A percentile compares a stretch with the other conserved stretches of the same genome.
These are phyloP conservation scores for Tetracladium marchalianum DNA, from an alignment of 495 filamentous ascomycete species.

Conservation along the genomic window DNA sequence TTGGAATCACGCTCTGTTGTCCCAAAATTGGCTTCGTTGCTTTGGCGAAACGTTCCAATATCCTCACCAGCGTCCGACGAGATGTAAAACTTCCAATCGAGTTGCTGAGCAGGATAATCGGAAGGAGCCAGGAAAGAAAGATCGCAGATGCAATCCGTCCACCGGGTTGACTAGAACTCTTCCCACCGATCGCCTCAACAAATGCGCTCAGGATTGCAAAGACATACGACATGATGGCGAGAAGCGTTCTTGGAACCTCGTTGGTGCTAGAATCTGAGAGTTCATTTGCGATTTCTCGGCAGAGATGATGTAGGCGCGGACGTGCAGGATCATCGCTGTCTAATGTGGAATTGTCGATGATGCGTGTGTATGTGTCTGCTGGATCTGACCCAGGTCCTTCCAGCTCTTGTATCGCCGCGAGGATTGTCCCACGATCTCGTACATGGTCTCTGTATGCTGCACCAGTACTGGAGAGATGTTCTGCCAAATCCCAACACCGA, in stretches of 20 bases:
- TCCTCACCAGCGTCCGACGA: slow-evolving; percentile 11
- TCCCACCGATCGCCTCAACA: slow-evolving; percentile 18
- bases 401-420: too few species aligned
- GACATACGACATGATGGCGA: slow-evolving; percentile 22
- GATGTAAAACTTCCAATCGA: slow-evolving; percentile 22
- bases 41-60: slow-evolving; percentile 11
- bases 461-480: background rate
- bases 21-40: background rate
- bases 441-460: too few species aligned
- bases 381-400: too few species aligned
- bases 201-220: slow-evolving; percentile 22
- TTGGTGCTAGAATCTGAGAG: slow-evolving; percentile 22
- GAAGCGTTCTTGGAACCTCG: slow-evolving; percentile 18
- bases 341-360: too few species aligned
- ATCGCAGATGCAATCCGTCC: slow-evolving; percentile 24
- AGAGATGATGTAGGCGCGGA: too few species aligned
- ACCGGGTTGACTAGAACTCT: slow-evolving; percentile 13
- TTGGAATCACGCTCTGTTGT: too few species aligned
- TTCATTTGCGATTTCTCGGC: slow-evolving; percentile 12
- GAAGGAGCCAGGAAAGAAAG: slow-evolving; percentile 26
- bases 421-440: too few species aligned
- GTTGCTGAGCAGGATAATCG: slow-evolving; percentile 23
- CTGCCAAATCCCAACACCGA: slow-evolving; percentile 15
- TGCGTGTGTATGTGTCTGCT: too few species aligned
- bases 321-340: too few species aligned